Conservation (phyloP, 176 grass and related monocot genomes). For the Metroxylon sagu region DNA sequence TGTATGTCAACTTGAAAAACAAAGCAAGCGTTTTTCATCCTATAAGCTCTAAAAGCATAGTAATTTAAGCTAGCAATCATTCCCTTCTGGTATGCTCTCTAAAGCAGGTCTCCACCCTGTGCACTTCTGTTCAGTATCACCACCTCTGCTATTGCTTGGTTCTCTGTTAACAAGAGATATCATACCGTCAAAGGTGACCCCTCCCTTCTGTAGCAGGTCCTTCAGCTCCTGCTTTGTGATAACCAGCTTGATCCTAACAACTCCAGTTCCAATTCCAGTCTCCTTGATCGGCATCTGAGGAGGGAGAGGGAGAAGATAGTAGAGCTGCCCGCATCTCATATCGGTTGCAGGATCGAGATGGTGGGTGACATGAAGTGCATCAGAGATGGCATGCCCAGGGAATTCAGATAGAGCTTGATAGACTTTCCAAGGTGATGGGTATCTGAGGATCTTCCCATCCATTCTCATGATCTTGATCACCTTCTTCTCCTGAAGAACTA, state of each 20-base stretch:
- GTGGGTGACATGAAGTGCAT: not conserved
- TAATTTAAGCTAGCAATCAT: slow-evolving; percentile 7
- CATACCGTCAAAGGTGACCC: slow-evolving; percentile 16
- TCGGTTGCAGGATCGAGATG: slow-evolving; percentile 1
- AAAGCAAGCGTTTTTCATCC: not conserved
- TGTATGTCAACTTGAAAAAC: not conserved
- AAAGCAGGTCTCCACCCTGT: slow-evolving; percentile 23
- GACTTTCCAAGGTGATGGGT: slow-evolving; percentile 15
- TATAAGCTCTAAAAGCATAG: not conserved
- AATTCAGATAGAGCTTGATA: slow-evolving; percentile 13
- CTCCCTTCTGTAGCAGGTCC: slow-evolving; percentile 23
- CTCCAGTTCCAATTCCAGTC: slow-evolving; percentile 5
- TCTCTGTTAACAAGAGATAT: slow-evolving; percentile 18
- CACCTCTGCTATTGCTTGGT: not conserved
- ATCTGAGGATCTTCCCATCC: slow-evolving; percentile 17
- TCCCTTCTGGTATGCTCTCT: slow-evolving; percentile 39
- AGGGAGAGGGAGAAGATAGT: slow-evolving; percentile 14
- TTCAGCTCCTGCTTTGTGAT: slow-evolving; percentile 30
- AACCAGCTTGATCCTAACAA: slow-evolving; percentile 32
- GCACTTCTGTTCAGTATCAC: slow-evolving; percentile 2
- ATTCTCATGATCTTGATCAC: slow-evolving; percentile 17
- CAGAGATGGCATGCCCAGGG: slow-evolving; percentile 4
- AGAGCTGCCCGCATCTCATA: slow-evolving; percentile 12
- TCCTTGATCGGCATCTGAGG: not conserved
- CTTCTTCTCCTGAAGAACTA: slow-evolving; percentile 27